phyloP scores from a whole-genome alignment of 139 green algal species.

The Closterium sp. region DNA sequence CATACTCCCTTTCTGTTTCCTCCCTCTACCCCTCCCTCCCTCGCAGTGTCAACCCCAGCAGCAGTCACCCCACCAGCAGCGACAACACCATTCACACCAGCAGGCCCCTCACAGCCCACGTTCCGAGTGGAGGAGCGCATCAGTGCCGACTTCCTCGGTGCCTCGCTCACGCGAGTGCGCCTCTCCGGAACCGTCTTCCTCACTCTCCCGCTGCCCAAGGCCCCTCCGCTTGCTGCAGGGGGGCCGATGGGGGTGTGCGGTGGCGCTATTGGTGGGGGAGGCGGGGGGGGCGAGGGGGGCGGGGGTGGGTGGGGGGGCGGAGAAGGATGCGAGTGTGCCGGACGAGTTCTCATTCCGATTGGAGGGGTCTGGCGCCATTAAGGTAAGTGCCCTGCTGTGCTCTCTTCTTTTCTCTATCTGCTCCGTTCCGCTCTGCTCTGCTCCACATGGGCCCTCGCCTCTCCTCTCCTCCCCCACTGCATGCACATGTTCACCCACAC shows the following conservation, averaged over 20 bases:
- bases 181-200: constrained; percentile 26
- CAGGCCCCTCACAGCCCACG: background rate
- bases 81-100: background rate
- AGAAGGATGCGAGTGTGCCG: background rate
- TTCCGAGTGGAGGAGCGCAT: constrained; percentile 20
- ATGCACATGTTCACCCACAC: too few relatives aligned
- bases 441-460: too few relatives aligned
- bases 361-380: constrained; percentile 34
- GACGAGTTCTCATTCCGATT: constrained; percentile 42
- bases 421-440: background rate
- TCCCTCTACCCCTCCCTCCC: background rate
- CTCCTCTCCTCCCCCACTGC: too few relatives aligned
- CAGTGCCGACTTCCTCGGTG: constrained; percentile 29
- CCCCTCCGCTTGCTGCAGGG: background rate
- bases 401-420: too few relatives aligned
- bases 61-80: background rate
- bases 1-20: too few relatives aligned
- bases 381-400: constrained; percentile 20
- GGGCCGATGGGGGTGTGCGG: too few relatives aligned
- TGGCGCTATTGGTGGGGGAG: background rate
- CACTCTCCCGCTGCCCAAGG: background rate
- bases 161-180: constrained; percentile 6
- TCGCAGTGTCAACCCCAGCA: background rate
- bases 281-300: background rate
- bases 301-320: background rate